Base-by-base conservation (phyloP, 2,329 filamentous ascomycete genomes). In the Aspergillus spinulosporus region DNA sequence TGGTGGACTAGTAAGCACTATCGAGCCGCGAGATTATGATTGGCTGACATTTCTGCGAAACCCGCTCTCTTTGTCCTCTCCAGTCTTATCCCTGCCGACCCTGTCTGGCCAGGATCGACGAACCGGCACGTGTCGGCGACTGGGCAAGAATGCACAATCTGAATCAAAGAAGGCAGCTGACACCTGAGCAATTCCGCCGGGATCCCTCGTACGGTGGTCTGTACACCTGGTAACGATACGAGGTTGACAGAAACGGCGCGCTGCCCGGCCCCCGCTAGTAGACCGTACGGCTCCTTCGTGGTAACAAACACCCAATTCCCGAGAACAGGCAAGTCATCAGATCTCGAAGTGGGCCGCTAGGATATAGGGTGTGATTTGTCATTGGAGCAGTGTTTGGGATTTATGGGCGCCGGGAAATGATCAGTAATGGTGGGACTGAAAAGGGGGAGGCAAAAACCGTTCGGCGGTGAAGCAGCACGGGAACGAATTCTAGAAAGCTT, bases 401-500 rank as follows among this genome's bases (percentile, higher is more conserved):
- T 45, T 29, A 44, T 36, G 34, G 21, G 26, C 43, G 45, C 52
- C 37, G 21, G 49, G 45, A 54, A 57, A 49, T 57, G 55, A 49
- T 52, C 31, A 36, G 50, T 42, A 21, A 21, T 14, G 39, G 39
- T 57, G 57, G 57, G 51, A 54, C 50, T 40, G 36, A 61, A 60
- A 61, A 59, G 54, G 59, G 61, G 59, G 59, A 54, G 57, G 55
- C 57, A 45, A 59, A 57, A 57, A 40, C 21, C 21, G 21, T 21
- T 21, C 21, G 21, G 21, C 21, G 21, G 21, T 21, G 36, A 40
- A 29, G 28, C 21, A 21, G 21, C 21, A 40, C 31, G 11, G 37
- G 49, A 57, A 48, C 59, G 56, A 50, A 55, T 66, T 66, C 64
- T 64, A 63, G 64, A 66, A 66, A 64, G 54, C 55, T 66, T 66